phyloP scores from a whole-genome alignment of 75 land plant species.

The Cryptomeria japonica region DNA sequence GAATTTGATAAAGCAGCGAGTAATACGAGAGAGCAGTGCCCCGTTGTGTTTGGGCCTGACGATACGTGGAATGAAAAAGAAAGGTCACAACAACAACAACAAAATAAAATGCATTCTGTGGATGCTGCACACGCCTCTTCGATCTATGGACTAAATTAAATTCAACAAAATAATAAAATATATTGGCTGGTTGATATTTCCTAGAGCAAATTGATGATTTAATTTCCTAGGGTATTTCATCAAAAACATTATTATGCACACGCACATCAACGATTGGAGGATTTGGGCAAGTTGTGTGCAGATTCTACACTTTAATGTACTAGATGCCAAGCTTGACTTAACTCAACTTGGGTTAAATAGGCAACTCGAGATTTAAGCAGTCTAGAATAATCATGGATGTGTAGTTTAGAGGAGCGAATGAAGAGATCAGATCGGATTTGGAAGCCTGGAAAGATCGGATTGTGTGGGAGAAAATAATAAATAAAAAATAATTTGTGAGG shows the following conservation, averaged over 20 bases:
- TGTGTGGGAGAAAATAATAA: background rate
- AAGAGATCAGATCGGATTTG: conserved; percentile 2
- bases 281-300: background rate
- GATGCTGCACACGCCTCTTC: no score
- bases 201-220: no score
- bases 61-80: no score
- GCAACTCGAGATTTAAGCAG: background rate
- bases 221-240: no score
- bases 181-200: no score
- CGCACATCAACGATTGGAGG: background rate
- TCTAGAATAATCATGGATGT: background rate
- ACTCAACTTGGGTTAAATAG: background rate
- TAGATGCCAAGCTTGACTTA: background rate
- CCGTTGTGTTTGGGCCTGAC: no score
- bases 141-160: no score
- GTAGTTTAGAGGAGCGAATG: background rate
- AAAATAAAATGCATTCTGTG: no score
- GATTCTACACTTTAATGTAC: background rate
- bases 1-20: no score
- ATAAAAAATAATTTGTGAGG: background rate
- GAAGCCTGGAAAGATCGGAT: background rate
- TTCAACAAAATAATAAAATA: no score
- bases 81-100: no score
- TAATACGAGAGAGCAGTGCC: no score
- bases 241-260: background rate